phyloP scores from a whole-genome alignment of 352 stramenopile genomes.

The Pythium biforme region DNA sequence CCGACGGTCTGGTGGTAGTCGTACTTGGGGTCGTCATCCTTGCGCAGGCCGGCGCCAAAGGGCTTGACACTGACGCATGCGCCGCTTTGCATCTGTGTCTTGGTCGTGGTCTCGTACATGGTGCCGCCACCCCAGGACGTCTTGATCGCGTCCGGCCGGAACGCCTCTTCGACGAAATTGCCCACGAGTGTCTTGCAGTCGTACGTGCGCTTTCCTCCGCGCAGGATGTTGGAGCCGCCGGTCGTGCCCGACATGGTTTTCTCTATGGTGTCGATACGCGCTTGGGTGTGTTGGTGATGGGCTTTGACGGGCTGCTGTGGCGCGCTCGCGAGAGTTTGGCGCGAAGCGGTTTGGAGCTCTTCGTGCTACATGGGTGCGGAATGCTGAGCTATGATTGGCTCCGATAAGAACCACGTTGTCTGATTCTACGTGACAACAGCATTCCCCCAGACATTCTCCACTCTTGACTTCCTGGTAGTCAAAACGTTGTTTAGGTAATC shows the following conservation, averaged over 20 bases:
- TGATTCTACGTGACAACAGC: neutral
- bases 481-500: neutral
- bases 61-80: conserved; percentile 28
- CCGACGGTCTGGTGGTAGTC: conserved; percentile 68
- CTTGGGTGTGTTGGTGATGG: no score
- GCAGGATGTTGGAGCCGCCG: conserved; percentile 80
- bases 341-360: neutral
- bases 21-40: conserved; percentile 55
- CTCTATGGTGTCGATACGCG: no score
- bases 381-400: conserved; percentile 22
- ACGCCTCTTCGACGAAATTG: conserved; percentile 82
- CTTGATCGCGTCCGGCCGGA: conserved; percentile 51
- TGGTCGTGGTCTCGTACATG: conserved; percentile 57
- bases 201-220: conserved; percentile 71
- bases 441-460: neutral
- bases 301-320: no score
- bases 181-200: conserved; percentile 78
- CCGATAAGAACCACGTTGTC: conserved; percentile 21
- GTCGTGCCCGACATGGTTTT: conserved; percentile 29
- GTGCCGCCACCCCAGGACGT: conserved; percentile 39
- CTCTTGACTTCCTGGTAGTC: conserved; percentile 15
- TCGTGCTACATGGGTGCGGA: conserved; percentile 19
- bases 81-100: conserved; percentile 57
- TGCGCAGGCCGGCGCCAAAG: conserved; percentile 55
- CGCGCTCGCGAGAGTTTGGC: no score